A percentile compares a stretch with the other conserved stretches of the same genome.
These are phyloP conservation scores for Macrophomina phaseolina DNA, from an alignment of 2,329 filamentous ascomycete species.

Conservation along the genomic window DNA sequence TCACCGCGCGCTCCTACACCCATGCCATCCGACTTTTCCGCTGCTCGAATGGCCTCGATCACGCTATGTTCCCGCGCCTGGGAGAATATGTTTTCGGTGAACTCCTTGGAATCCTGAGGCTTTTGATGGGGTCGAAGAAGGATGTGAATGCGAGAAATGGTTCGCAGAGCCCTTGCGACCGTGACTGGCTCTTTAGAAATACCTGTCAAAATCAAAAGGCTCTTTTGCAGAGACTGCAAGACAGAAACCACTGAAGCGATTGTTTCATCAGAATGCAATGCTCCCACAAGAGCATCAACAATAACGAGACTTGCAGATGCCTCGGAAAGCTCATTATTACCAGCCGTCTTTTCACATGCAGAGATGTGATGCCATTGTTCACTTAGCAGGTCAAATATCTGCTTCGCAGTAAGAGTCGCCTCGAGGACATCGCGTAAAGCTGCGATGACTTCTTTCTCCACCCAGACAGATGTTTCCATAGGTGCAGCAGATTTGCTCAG, in stretches of 20 bases:
- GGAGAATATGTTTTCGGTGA: constrained; percentile 2
- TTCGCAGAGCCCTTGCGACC: constrained; percentile 17
- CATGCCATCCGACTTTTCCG: constrained; percentile 8
- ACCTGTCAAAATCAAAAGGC: constrained; percentile 13
- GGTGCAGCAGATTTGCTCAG: neutral
- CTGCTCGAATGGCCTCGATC: constrained; percentile 13
- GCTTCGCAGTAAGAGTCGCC: constrained; percentile 40
- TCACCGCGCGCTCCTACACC: neutral
- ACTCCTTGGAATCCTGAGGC: constrained; percentile 7
- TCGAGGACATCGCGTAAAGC: constrained; percentile 38
- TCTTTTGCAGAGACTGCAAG: constrained; percentile 18
- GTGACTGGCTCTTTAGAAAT: constrained; percentile 23
- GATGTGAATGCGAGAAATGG: constrained; percentile 20
- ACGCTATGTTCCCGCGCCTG: constrained; percentile 2
- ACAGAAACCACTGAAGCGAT: constrained; percentile 16
- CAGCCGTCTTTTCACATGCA: constrained; percentile 3
- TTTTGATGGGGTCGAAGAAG: constrained; percentile 22
- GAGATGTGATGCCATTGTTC: constrained; percentile 33
- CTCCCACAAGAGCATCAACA: constrained; percentile 18
- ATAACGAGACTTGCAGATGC: constrained; percentile 25
- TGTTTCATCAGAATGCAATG: constrained; percentile 18
- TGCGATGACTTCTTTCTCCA: constrained; percentile 34
- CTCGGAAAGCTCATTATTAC: neutral
- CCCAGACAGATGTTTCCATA: constrained; percentile 37
- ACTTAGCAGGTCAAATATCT: constrained; percentile 39